These are phyloP conservation scores for Epichloe amarillans DNA, from an alignment of 2,329 filamentous ascomycete species.

Conservation along the genomic window DNA sequence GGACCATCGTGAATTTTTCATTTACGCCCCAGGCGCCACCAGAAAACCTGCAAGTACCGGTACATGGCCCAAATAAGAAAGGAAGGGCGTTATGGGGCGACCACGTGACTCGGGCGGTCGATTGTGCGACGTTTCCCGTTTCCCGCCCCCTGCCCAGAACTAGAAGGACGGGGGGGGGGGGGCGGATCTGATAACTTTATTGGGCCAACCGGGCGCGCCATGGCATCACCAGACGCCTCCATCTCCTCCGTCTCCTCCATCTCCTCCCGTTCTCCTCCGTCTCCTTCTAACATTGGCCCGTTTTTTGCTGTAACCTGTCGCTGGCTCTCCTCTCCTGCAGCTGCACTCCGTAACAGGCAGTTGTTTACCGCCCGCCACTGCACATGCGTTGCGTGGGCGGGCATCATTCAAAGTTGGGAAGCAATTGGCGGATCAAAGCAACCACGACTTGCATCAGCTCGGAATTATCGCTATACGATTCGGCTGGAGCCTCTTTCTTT, in stretches of 20 bases:
- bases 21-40: too few relatives aligned
- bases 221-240: too few relatives aligned
- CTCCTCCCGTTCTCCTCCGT: too few relatives aligned
- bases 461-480: neutral
- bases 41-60: neutral
- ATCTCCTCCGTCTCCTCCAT: too few relatives aligned
- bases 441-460: neutral
- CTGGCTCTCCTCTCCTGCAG: too few relatives aligned
- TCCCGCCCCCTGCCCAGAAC: neutral
- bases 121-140: neutral
- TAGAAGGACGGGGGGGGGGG: neutral
- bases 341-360: neutral
- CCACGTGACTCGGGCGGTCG: neutral
- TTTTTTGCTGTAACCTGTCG: too few relatives aligned
- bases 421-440: neutral
- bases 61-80: neutral
- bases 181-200: constrained; percentile 14
- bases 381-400: too few relatives aligned
- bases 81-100: neutral
- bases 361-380: neutral
- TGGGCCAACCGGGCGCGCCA: neutral
- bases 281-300: too few relatives aligned
- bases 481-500: too few relatives aligned
- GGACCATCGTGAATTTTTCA: too few relatives aligned
- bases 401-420: too few relatives aligned